These are phyloP conservation scores for Diaporthe citrichinensis DNA, from an alignment of 2,329 filamentous ascomycete genomes.

Conservation along the genomic window DNA sequence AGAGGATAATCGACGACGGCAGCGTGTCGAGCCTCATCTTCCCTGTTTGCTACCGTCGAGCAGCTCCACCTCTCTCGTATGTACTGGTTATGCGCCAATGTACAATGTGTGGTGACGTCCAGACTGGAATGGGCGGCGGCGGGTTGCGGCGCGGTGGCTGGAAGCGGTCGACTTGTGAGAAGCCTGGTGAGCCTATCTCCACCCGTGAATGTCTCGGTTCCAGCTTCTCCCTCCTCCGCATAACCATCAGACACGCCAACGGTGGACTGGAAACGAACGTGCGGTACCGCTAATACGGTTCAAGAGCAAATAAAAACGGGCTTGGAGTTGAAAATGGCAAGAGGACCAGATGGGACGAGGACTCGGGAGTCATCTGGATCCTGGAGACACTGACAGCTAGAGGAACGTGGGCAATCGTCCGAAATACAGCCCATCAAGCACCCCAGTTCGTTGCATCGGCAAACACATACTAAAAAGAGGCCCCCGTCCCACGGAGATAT, in stretches of 20 bases:
- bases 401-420: slow-evolving; percentile 21
- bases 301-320: slow-evolving; percentile 14
- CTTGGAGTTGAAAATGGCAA: slow-evolving; percentile 25
- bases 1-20: slow-evolving; percentile 8
- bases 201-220: slow-evolving; percentile 15
- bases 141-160: slow-evolving; percentile 3
- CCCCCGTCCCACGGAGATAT: slow-evolving; percentile 13
- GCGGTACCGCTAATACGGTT: slow-evolving; percentile 28
- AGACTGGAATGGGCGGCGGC: background rate
- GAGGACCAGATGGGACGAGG: slow-evolving; percentile 24
- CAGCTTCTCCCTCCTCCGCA: slow-evolving; percentile 18
- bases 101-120: background rate
- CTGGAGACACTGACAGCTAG: slow-evolving; percentile 13
- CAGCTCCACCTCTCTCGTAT: slow-evolving; percentile 21
- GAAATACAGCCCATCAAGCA: slow-evolving; percentile 2
- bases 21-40: slow-evolving; percentile 34
- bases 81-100: background rate
- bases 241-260: background rate
- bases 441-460: slow-evolving; percentile 8
- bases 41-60: background rate
- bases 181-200: slow-evolving; percentile 18
- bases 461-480: slow-evolving; percentile 5
- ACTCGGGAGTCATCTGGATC: slow-evolving; percentile 31
- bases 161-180: background rate
- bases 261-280: slow-evolving; percentile 6